A percentile compares a stretch with the other conserved stretches of the same genome.
Evolutionary conservation across 2,329 filamentous ascomycete genomes (phyloP).

Genomic region (Phyllosticta capitalensis): DNA sequence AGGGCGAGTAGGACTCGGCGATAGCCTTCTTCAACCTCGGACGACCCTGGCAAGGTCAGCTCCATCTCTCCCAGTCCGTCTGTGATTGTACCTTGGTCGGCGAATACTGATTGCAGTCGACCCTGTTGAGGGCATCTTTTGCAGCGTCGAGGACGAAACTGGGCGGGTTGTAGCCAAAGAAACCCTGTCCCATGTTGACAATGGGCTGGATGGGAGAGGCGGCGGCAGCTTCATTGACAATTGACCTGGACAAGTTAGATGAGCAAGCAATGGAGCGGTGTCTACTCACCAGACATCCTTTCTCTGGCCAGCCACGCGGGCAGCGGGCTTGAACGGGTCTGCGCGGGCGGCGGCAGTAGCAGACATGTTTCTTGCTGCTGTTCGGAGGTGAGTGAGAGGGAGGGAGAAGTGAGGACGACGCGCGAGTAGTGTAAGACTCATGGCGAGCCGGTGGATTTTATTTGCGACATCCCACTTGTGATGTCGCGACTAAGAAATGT

Average conservation of each 20-base stretch:
- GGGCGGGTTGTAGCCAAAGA: slow-evolving; percentile 92
- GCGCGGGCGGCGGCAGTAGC: slow-evolving; percentile 22
- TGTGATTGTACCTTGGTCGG: slow-evolving; percentile 61
- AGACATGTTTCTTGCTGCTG: slow-evolving; percentile 24
- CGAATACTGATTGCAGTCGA: slow-evolving; percentile 98
- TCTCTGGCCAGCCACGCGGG: slow-evolving; percentile 43
- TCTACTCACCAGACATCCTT: slow-evolving; percentile 49
- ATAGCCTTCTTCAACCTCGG: slow-evolving; percentile 88
- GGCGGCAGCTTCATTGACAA: slow-evolving; percentile 58
- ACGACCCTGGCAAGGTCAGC: slow-evolving; percentile 47
- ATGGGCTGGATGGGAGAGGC: slow-evolving; percentile 55
- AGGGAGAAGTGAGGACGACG: neutral
- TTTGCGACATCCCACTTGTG: neutral
- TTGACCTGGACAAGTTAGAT: slow-evolving; percentile 39
- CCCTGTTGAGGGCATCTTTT: slow-evolving; percentile 76
- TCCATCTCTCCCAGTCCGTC: neutral
- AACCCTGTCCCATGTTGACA: slow-evolving; percentile 62
- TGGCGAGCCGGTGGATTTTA: neutral
- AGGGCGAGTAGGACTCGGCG: slow-evolving; percentile 81
- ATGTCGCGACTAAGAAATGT: no score
- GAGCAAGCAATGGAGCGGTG: slow-evolving; percentile 1
- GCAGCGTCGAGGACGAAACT: slow-evolving; percentile 84
- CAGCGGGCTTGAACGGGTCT: slow-evolving; percentile 44
- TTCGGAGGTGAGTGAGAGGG: slow-evolving; percentile 3
- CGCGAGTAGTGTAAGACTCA: neutral